A percentile compares a stretch with the other conserved stretches of the same genome.
Evolutionary conservation across 179 eudicot species (phyloP).

Genomic region (Silene coronaria): DNA sequence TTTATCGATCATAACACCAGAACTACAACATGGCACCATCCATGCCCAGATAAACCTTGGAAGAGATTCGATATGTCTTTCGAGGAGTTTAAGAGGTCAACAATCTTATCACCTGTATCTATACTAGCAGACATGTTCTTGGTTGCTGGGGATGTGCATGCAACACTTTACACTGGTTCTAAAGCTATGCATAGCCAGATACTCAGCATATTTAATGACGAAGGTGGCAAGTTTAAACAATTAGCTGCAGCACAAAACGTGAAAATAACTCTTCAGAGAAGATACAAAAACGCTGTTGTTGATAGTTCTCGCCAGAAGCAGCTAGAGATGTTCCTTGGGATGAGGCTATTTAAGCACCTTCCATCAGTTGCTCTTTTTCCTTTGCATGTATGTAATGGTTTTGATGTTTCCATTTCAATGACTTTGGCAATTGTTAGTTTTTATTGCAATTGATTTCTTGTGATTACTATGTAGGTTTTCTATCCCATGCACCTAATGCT

Average conservation of each 20-base stretch:
- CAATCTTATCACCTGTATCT: slow-evolving; percentile 78
- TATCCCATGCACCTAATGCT: neutral
- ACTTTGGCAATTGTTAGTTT: slow-evolving; percentile 3
- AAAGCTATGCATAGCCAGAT: slow-evolving; percentile 99
- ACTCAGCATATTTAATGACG: slow-evolving; percentile 82
- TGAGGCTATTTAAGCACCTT: slow-evolving; percentile 87
- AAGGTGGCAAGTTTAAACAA: slow-evolving; percentile 87
- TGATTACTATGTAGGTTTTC: neutral
- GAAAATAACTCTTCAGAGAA: slow-evolving; percentile 86
- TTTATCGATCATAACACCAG: slow-evolving; percentile 93
- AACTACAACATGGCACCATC: slow-evolving; percentile 96
- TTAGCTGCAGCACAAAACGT: slow-evolving; percentile 93
- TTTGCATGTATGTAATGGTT: slow-evolving; percentile 53
- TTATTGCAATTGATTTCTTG: neutral
- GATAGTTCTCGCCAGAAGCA: slow-evolving; percentile 98
- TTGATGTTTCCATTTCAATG: neutral
- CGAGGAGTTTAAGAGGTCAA: slow-evolving; percentile 89
- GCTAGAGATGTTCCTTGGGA: slow-evolving; percentile 86
- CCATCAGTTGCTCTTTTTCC: slow-evolving; percentile 68
- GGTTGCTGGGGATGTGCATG: slow-evolving; percentile 92
- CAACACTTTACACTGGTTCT: slow-evolving; percentile 94
- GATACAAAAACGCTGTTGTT: slow-evolving; percentile 85
- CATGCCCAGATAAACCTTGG: slow-evolving; percentile 99
- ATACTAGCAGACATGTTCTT: slow-evolving; percentile 82
- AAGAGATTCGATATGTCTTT: slow-evolving; percentile 95